Percentiles rank a stretch among this genome's conserved stretches.
Evolutionary conservation across 2,329 filamentous ascomycete species (phyloP).

Genomic region (Aspergillus phoenicis): DNA sequence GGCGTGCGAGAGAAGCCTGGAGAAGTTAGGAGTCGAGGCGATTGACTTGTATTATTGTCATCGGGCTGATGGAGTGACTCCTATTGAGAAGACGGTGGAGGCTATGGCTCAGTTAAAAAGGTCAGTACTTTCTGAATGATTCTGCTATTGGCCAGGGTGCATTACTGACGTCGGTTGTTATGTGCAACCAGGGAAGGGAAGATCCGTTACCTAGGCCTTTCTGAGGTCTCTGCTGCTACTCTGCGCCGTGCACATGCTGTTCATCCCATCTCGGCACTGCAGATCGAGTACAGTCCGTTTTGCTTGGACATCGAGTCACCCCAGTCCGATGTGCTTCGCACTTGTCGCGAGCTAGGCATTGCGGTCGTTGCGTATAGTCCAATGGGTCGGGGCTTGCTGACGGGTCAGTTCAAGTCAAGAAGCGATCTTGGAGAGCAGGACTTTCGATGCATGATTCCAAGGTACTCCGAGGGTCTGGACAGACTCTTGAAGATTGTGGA

Average conservation of each 20-base stretch:
- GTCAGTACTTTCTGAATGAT: too few relatives aligned
- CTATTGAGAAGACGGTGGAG: slow-evolving; percentile 49
- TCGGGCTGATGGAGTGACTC: slow-evolving; percentile 46
- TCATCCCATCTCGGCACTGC: slow-evolving; percentile 51
- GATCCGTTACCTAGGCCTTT: slow-evolving; percentile 53
- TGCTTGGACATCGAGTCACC: slow-evolving; percentile 51
- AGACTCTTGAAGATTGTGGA: slow-evolving; percentile 59
- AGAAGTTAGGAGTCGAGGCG: slow-evolving; percentile 39
- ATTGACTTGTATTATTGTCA: slow-evolving; percentile 52
- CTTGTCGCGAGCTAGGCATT: slow-evolving; percentile 61
- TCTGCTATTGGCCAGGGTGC: too few relatives aligned
- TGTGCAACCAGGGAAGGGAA: slow-evolving; percentile 44
- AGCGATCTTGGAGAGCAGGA: slow-evolving; percentile 54
- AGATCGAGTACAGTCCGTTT: slow-evolving; percentile 57
- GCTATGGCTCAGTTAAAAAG: slow-evolving; percentile 49
- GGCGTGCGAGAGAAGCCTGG: slow-evolving; percentile 40
- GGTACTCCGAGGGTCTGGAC: slow-evolving; percentile 53
- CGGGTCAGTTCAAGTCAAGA: slow-evolving; percentile 51
- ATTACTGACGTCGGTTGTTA: too few relatives aligned
- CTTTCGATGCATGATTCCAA: slow-evolving; percentile 50
- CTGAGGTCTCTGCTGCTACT: slow-evolving; percentile 47
- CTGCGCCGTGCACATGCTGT: slow-evolving; percentile 54
- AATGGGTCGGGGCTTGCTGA: slow-evolving; percentile 61
- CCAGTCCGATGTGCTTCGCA: slow-evolving; percentile 53
- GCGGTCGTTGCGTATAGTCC: slow-evolving; percentile 62